Evolutionary conservation across 805 yeast genomes (phyloP).

Genomic region (Debaryomyces prosopidis): DNA sequence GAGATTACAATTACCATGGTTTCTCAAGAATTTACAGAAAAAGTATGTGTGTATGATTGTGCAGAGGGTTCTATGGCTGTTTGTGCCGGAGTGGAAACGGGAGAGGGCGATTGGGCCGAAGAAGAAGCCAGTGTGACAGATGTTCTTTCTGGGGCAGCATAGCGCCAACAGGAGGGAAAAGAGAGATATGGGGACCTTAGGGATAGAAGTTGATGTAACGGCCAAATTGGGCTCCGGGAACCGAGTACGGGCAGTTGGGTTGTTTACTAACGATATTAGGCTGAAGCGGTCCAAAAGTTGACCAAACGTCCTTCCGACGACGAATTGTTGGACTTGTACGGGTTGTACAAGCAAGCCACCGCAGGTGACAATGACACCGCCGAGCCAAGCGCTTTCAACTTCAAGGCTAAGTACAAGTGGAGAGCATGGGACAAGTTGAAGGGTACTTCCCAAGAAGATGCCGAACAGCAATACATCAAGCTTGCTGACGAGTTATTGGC

Average conservation of each 20-base stretch:
- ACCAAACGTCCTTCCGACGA: constrained; percentile 81
- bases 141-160: no score
- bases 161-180: no score
- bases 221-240: no score
- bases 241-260: no score
- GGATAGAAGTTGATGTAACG: no score
- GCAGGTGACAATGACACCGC: constrained; percentile 87
- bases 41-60: constrained; percentile 18
- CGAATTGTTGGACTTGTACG: constrained; percentile 85
- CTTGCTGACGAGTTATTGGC: constrained; percentile 64
- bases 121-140: no score
- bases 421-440: constrained; percentile 89
- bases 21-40: constrained; percentile 32
- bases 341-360: constrained; percentile 94
- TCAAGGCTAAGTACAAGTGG: constrained; percentile 97
- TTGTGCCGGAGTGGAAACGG: neutral
- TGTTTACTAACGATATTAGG: constrained; percentile 42
- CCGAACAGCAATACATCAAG: constrained; percentile 77
- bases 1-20: constrained; percentile 20
- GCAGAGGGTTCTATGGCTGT: neutral
- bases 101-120: neutral
- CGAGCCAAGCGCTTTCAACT: constrained; percentile 89
- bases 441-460: constrained; percentile 87
- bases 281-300: constrained; percentile 75
- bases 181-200: no score